Conservation (phyloP, 2,329 filamentous ascomycete species). For the Pseudocercospora pini-densiflorae region DNA sequence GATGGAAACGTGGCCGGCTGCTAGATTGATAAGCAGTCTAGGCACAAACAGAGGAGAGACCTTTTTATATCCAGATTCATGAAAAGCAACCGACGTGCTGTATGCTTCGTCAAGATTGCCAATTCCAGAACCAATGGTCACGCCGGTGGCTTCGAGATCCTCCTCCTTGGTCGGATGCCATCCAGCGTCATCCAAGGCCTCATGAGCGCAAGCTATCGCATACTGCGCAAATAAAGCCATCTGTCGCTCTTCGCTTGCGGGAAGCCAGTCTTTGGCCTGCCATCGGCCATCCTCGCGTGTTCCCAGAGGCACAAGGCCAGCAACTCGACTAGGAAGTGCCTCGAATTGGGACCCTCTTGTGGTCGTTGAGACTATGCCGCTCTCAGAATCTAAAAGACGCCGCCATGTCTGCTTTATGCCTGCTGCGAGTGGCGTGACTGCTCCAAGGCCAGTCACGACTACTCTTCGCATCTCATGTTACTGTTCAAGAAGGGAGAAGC, state of each 20-base stretch:
- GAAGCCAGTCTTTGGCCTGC: constrained; percentile 54
- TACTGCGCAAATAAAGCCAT: constrained; percentile 95
- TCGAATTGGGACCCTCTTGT: constrained; percentile 67
- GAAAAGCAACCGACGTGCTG: constrained; percentile 76
- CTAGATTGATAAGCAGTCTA: constrained; percentile 90
- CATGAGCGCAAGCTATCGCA: constrained; percentile 81
- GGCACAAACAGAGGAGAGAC: constrained; percentile 94
- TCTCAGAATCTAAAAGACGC: constrained; percentile 77
- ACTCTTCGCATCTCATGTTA: constrained; percentile 55
- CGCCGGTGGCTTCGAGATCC: constrained; percentile 77
- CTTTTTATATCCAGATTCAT: constrained; percentile 81
- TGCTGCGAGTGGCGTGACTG: constrained; percentile 49
- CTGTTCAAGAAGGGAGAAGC: not conserved
- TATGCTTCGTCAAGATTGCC: constrained; percentile 93
- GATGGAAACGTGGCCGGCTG: constrained; percentile 94
- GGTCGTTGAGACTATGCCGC: constrained; percentile 77
- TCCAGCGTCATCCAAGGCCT: constrained; percentile 81
- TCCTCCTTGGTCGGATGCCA: constrained; percentile 68
- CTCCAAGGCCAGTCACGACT: constrained; percentile 55
- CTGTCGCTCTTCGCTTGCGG: constrained; percentile 66
- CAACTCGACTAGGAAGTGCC: constrained; percentile 80
- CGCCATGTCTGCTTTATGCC: constrained; percentile 73
- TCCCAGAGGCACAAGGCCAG: constrained; percentile 75
- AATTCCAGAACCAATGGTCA: constrained; percentile 94
- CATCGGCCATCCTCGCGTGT: constrained; percentile 48